Evolutionary conservation across 2,329 filamentous ascomycete genomes (phyloP), one percentile per base, ranked within the genome.

Genomic region (Colletotrichum theobromicola): DNA sequence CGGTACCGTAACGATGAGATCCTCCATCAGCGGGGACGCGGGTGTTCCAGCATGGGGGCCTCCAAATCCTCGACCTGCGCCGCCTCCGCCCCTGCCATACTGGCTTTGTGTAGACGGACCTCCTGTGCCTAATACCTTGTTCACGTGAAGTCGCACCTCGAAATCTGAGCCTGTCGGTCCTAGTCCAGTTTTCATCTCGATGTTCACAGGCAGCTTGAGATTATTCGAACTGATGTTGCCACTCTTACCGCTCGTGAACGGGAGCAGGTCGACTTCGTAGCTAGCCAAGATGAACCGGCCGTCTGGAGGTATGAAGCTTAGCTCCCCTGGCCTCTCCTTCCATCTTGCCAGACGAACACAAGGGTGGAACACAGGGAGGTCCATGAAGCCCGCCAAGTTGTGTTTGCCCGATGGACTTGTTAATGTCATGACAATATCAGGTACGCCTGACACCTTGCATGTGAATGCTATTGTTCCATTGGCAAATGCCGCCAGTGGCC

Each of bases 261-360:
- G 95, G 15, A 98, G 87, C 26, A 99, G 85, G 82, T 99, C 95
- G 24, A 98, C 95, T 83, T 98, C 96, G 81, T 99, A 99, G 26
- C 95, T 96, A 35, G 95, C 96, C 21, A 99, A 88, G 53, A 98
- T 94, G 82, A 98, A 99, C 57, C 95, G 91, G 35, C 97, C 97
- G 82, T 99, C 97, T 1, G 97, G 97, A 3, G 97, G 97, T 15
- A 99, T 91, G 80, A 99, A 99, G 81, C 95, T 98, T n/a, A 99
- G 87, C 77, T 98, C 94, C 4, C 97, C 97, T 0, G 96, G 95
- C 70, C 92, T 91, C 79, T 98, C 95, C 79, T 93, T 93, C 97
- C 97, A 99, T 76, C 93, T 90, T n/a, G 93, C 94, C 4, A 99
- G 87, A 21, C 97, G 90, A 10, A 99, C 97, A 80, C 97, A 98